Conservation (phyloP, 352 stramenopile genomes). For the Pythium pectinolyticum region DNA sequence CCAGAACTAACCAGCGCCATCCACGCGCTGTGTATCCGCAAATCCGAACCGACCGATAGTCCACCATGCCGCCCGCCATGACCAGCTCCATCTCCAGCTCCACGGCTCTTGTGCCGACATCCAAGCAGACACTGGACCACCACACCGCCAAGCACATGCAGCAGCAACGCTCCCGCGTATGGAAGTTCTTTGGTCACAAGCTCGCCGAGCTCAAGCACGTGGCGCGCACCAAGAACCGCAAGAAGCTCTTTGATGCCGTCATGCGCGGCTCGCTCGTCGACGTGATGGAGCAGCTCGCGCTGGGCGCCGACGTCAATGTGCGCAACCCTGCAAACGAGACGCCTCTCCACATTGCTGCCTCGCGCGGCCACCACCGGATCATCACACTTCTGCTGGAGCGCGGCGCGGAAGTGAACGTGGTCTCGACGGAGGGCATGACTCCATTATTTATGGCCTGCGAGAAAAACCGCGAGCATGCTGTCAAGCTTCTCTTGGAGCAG, state of each 20-base stretch:
- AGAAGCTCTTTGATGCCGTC: constrained; percentile 66
- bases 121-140: constrained; percentile 36
- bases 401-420: constrained; percentile 57
- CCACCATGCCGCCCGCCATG: constrained; percentile 21
- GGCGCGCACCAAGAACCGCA: constrained; percentile 41
- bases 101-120: constrained; percentile 52
- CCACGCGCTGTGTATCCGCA: not conserved
- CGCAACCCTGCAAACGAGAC: constrained; percentile 57
- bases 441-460: constrained; percentile 63
- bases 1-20: constrained; percentile 23
- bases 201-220: constrained; percentile 67
- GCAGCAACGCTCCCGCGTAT: constrained; percentile 48
- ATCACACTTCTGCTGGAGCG: constrained; percentile 67
- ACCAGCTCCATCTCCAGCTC: constrained; percentile 16
- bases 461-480: constrained; percentile 53
- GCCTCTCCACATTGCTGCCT: constrained; percentile 55
- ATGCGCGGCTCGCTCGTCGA: constrained; percentile 49
- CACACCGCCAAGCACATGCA: constrained; percentile 28
- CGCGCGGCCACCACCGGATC: constrained; percentile 58
- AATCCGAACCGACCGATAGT: not conserved
- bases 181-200: constrained; percentile 76
- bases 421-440: constrained; percentile 51
- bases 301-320: constrained; percentile 53
- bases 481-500: constrained; percentile 62
- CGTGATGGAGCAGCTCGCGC: constrained; percentile 61